These are phyloP conservation scores for Ogataea ramenticola DNA, from an alignment of 805 yeast species.

Conservation along the genomic window DNA sequence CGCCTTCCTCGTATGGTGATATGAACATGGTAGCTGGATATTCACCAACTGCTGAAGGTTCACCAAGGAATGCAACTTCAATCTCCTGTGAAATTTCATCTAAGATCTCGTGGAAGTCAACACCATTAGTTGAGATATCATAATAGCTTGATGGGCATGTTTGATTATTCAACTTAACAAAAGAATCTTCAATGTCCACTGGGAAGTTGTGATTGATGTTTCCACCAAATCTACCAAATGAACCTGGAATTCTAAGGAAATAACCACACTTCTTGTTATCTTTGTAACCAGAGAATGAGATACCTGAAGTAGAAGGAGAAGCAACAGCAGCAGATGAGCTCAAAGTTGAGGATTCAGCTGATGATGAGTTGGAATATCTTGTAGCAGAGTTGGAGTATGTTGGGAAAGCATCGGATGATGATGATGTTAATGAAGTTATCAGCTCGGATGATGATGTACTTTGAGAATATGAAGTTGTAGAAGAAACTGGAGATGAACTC, in stretches of 20 bases:
- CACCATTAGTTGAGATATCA: background rate
- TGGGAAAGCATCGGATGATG: conserved; percentile 3
- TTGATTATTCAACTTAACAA: background rate
- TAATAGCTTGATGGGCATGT: conserved; percentile 12
- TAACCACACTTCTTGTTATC: background rate
- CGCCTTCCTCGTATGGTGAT: background rate
- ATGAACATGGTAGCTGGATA: background rate
- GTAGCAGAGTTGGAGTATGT: conserved; percentile 8
- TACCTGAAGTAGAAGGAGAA: conserved; percentile 14
- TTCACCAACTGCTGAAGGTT: background rate
- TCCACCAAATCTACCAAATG: background rate
- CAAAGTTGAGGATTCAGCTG: conserved; percentile 15
- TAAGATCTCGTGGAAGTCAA: background rate
- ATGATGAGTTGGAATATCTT: conserved; percentile 11
- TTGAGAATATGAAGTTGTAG: conserved; percentile 7
- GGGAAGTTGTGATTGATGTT: background rate
- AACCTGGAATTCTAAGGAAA: background rate
- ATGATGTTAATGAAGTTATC: conserved; percentile 15
- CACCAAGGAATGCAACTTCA: background rate
- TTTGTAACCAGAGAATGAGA: conserved; percentile 12
- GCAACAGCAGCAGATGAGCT: conserved; percentile 15
- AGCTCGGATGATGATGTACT: conserved; percentile 11
- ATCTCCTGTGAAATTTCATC: background rate
- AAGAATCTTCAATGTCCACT: background rate
- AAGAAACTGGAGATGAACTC: too few relatives aligned